Evolutionary conservation across 148 eudicot genomes (phyloP).

Genomic region (Camellia granthamiana): DNA sequence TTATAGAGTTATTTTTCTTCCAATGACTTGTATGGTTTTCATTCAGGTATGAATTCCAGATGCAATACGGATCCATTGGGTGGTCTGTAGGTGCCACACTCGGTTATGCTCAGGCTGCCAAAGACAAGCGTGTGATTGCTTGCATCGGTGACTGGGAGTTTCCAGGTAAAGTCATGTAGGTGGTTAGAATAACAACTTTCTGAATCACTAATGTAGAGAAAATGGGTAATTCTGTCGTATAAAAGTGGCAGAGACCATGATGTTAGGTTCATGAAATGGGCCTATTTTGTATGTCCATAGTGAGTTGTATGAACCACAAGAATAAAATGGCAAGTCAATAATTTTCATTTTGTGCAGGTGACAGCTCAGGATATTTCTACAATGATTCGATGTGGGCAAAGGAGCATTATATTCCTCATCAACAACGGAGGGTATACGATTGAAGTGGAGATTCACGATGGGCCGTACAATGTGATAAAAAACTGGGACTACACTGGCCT

Average conservation of each 20-base stretch:
- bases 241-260: not conserved
- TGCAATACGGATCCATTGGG: conserved; percentile 86
- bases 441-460: conserved; percentile 87
- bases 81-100: conserved; percentile 87
- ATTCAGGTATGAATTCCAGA: conserved; percentile 70
- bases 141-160: conserved; percentile 87
- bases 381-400: conserved; percentile 74
- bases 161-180: conserved; percentile 47
- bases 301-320: not conserved
- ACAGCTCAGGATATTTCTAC: conserved; percentile 87
- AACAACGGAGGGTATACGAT: conserved; percentile 86
- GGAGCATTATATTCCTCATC: conserved; percentile 71
- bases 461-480: conserved; percentile 81
- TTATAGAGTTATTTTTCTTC: not conserved
- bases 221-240: not conserved
- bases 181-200: not conserved
- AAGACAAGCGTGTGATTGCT: conserved; percentile 67
- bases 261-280: not conserved
- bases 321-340: not conserved
- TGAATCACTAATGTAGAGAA: not conserved
- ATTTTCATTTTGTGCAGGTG: conserved; percentile 38
- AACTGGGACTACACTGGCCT: conserved; percentile 77
- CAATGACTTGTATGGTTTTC: not conserved
- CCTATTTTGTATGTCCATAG: not conserved
- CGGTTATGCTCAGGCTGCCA: conserved; percentile 83